These are phyloP conservation scores for Chiua virens DNA, from an alignment of 768 basidiomycete genomes.

Conservation along the genomic window DNA sequence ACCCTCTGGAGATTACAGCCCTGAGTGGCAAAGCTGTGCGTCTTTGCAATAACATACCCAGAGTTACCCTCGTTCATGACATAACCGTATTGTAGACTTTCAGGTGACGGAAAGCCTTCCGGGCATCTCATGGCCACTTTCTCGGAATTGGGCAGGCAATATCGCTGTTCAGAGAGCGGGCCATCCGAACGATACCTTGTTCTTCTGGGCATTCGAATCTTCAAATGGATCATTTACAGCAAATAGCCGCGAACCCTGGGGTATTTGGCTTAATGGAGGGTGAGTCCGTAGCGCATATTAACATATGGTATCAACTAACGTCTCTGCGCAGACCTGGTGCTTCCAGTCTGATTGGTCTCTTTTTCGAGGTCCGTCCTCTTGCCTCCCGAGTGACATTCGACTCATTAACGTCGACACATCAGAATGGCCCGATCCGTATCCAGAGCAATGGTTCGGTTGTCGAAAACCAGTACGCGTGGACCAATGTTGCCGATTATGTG, in stretches of 20 bases:
- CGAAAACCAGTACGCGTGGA: slow-evolving; percentile 57
- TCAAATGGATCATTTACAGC: slow-evolving; percentile 53
- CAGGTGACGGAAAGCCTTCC: slow-evolving; percentile 54
- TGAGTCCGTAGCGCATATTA: slow-evolving; percentile 27
- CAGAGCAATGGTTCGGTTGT: slow-evolving; percentile 45
- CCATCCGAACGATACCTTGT: slow-evolving; percentile 64
- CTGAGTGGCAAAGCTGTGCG: slow-evolving; percentile 61
- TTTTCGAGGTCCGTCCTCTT: slow-evolving; percentile 51
- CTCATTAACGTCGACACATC: not conserved
- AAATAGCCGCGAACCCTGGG: slow-evolving; percentile 55
- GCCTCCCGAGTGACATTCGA: not conserved
- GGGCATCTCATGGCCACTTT: slow-evolving; percentile 51
- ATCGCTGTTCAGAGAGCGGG: slow-evolving; percentile 55
- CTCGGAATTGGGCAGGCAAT: slow-evolving; percentile 60
- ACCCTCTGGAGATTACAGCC: slow-evolving; percentile 46
- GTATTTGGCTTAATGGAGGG: slow-evolving; percentile 75
- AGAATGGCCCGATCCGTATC: slow-evolving; percentile 71
- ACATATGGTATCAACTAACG: not conserved
- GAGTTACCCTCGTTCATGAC: not conserved
- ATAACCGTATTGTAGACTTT: slow-evolving; percentile 44
- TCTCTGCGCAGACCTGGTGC: slow-evolving; percentile 52
- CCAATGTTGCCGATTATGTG: slow-evolving; percentile 52
- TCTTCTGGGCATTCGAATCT: slow-evolving; percentile 64
- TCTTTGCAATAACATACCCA: not conserved
- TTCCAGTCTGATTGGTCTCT: slow-evolving; percentile 61